Conservation (phyloP, 208 protist genomes). For the Blastocrithidia nonstop region DNA sequence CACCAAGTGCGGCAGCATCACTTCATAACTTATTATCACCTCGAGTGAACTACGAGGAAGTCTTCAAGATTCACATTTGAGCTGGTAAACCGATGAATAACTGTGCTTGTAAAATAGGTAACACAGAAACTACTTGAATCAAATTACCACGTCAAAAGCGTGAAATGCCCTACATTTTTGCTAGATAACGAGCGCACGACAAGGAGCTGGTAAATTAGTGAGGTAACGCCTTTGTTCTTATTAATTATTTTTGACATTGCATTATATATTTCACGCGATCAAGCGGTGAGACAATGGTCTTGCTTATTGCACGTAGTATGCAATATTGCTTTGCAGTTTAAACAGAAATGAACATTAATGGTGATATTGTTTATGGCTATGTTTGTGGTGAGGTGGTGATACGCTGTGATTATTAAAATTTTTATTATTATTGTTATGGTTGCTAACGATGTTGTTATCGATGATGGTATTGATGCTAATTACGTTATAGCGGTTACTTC, state of each 20-base stretch:
- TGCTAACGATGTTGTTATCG: constrained; percentile 1
- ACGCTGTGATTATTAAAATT: too few species aligned
- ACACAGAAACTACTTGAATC: constrained; percentile 49
- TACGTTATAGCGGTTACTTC: background rate
- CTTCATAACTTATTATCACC: constrained; percentile 22
- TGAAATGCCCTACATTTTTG: constrained; percentile 22
- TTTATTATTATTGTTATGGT: too few species aligned
- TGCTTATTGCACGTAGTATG: constrained; percentile 16
- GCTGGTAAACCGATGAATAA: constrained; percentile 51
- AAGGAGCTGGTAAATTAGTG: constrained; percentile 31
- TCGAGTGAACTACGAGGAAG: constrained; percentile 11
- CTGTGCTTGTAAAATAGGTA: constrained; percentile 47
- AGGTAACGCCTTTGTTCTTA: constrained; percentile 22
- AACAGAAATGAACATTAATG: constrained; percentile 40
- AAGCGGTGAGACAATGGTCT: constrained; percentile 52
- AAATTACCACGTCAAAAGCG: constrained; percentile 75
- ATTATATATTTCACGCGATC: constrained; percentile 79
- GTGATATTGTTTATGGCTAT: too few species aligned
- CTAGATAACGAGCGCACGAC: constrained; percentile 36
- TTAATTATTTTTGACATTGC: constrained; percentile 59
- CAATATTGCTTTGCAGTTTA: constrained; percentile 40
- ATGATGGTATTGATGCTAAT: background rate
- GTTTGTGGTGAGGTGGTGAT: too few species aligned
- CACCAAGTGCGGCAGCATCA: constrained; percentile 33
- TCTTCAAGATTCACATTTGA: constrained; percentile 38